These are phyloP conservation scores for Bryoerythrophyllum caledonicum DNA, from an alignment of 225 moss, liverwort and hornwort species.

Conservation along the genomic window DNA sequence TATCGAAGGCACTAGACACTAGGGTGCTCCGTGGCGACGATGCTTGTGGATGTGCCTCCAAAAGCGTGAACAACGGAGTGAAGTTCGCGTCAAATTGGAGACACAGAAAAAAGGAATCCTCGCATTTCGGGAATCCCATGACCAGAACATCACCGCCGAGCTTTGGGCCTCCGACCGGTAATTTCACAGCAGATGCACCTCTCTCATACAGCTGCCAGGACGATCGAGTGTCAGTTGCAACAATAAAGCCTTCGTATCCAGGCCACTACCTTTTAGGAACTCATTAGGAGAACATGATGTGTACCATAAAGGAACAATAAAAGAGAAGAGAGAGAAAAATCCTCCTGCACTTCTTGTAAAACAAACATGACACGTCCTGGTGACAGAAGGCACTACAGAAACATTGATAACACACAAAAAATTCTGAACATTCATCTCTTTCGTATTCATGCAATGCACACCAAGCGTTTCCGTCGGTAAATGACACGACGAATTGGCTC, in stretches of 20 bases:
- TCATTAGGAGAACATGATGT: slow-evolving; percentile 6
- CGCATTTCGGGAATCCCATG: slow-evolving; percentile 94
- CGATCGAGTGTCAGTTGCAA: slow-evolving; percentile 32
- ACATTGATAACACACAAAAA: slow-evolving; percentile 18
- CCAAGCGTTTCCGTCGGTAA: slow-evolving; percentile 1
- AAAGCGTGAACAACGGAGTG: slow-evolving; percentile 77
- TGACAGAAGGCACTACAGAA: slow-evolving; percentile 10
- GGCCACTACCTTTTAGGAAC: slow-evolving; percentile 18
- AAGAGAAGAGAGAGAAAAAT: not conserved
- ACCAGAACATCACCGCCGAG: slow-evolving; percentile 71
- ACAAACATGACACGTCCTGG: slow-evolving; percentile 15
- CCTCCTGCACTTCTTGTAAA: slow-evolving; percentile 1
- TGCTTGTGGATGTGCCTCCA: slow-evolving; percentile 74
- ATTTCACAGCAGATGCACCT: slow-evolving; percentile 69
- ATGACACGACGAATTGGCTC: slow-evolving; percentile 9
- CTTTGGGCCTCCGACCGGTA: slow-evolving; percentile 69
- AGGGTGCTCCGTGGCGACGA: slow-evolving; percentile 51
- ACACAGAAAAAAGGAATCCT: slow-evolving; percentile 75
- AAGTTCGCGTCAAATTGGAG: slow-evolving; percentile 85
- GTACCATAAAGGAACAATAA: slow-evolving; percentile 8
- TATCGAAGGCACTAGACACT: slow-evolving; percentile 67
- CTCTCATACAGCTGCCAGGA: slow-evolving; percentile 82
- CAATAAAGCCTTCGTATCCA: slow-evolving; percentile 20
- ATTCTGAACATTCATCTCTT: slow-evolving; percentile 10
- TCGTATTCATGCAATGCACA: slow-evolving; percentile 15